phyloP scores from a whole-genome alignment of 2,329 filamentous ascomycete species.

The Ascosphaera aggregata region DNA sequence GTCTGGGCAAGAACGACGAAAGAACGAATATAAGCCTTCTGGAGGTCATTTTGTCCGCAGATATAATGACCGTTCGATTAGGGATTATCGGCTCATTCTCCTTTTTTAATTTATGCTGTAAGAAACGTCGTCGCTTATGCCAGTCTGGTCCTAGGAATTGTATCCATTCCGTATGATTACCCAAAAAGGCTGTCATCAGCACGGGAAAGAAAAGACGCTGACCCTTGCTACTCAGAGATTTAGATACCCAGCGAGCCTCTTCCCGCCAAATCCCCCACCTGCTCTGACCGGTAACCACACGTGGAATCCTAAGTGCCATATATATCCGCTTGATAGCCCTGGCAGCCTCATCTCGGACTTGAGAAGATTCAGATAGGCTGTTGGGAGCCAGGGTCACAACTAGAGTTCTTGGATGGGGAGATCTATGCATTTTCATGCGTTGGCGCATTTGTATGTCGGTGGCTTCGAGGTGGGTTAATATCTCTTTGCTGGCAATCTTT shows the following conservation, averaged over 20 bases:
- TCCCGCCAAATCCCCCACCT: slow-evolving; percentile 38
- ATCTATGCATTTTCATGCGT: slow-evolving; percentile 24
- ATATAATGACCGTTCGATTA: slow-evolving; percentile 33
- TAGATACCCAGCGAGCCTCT: slow-evolving; percentile 33
- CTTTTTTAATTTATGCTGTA: slow-evolving; percentile 25
- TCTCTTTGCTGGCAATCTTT: slow-evolving; percentile 26
- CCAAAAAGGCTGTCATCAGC: slow-evolving; percentile 34
- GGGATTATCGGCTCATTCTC: slow-evolving; percentile 25
- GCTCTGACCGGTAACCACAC: slow-evolving; percentile 32
- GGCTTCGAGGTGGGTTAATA: slow-evolving; percentile 25
- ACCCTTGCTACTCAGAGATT: slow-evolving; percentile 29
- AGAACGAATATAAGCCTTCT: slow-evolving; percentile 33
- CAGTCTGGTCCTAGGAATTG: slow-evolving; percentile 29
- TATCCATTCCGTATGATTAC: slow-evolving; percentile 37
- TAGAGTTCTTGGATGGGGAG: slow-evolving; percentile 16
- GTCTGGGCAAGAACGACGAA: slow-evolving; percentile 32
- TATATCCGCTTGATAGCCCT: slow-evolving; percentile 27
- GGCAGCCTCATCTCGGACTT: slow-evolving; percentile 24
- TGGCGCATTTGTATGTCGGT: slow-evolving; percentile 19
- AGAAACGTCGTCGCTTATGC: slow-evolving; percentile 27
- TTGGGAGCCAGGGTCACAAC: slow-evolving; percentile 27
- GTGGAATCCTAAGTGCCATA: slow-evolving; percentile 30
- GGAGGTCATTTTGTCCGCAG: slow-evolving; percentile 34
- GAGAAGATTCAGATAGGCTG: slow-evolving; percentile 20
- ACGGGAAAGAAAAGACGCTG: slow-evolving; percentile 37